Evolutionary conservation across 140 eudicot species (phyloP), one percentile per base, ranked within the genome.

Genomic region (Ambrosia hybrid): DNA sequence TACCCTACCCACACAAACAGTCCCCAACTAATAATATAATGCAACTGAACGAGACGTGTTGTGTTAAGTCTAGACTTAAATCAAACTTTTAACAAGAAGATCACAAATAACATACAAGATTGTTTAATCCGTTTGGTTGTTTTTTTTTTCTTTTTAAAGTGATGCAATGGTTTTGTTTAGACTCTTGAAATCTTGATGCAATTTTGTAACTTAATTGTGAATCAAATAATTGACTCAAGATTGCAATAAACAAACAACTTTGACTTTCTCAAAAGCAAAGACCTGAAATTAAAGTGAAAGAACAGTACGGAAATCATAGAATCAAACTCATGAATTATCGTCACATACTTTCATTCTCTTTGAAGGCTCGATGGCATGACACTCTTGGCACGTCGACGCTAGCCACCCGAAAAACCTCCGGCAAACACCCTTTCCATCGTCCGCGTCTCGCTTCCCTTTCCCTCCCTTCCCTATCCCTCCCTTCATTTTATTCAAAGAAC

Each of bases 311-410:
- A 46, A 46, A 46, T 46, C 51, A 5, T 1, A 3, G 51, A 46
- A 46, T 46, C 9, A 46, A 21, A 21, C 26, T 21, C 26, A 21
- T 21, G 26, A 21, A 21, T 46, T 9, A 46, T 46, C 51, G 7
- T 80, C 80, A 71, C 66, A 30, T 46, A 26, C 77, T 73, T 76
- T 65, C 65, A 68, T 30, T 67, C 74, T 80, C 60, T 72, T 79
- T 0, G 88, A 37, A 13, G 96, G 88, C 38, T 75, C 77, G 12
- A 91, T 88, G 51, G 97, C 97, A 69, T 91, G 97, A 49, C 96
- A 91, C 56, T 85, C 93, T 72, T 79, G 82, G 70, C 97, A 91
- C 2, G 95, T 77, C 1, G 89, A 70, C 71, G 86, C 80, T 64
- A 88, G 71, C 64, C 85, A 70, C 70, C 83, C 75, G 65, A 91